phyloP scores from a whole-genome alignment of 2,329 filamentous ascomycete species.

The Sclerotinia minor region DNA sequence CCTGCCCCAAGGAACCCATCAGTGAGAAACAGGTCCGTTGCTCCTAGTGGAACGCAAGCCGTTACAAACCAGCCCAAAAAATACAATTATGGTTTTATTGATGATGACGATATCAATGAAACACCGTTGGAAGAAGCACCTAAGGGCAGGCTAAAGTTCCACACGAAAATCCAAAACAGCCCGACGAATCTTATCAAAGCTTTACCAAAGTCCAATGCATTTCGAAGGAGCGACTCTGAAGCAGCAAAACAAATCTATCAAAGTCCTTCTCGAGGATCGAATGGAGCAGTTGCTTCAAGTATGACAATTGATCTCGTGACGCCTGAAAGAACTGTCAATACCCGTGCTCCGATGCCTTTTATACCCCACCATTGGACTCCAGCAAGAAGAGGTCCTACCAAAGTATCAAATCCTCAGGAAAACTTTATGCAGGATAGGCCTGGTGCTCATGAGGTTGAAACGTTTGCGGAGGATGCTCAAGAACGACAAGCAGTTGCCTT shows the following conservation, averaged over 20 bases:
- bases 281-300: neutral
- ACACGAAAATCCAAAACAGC: neutral
- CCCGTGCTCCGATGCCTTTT: neutral
- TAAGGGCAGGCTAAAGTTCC: neutral
- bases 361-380: slow-evolving; percentile 1
- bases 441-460: neutral
- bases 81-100: neutral
- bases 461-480: neutral
- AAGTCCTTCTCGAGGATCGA: neutral
- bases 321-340: neutral
- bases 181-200: neutral
- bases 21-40: neutral
- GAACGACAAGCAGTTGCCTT: neutral
- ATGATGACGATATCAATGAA: neutral
- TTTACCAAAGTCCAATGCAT: slow-evolving; percentile 9
- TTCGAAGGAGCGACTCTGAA: neutral
- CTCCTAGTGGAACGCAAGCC: neutral
- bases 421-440: neutral
- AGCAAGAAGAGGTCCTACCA: neutral
- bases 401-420: neutral
- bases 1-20: slow-evolving; percentile 8
- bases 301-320: slow-evolving; percentile 13
- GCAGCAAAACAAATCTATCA: neutral
- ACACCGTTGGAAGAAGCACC: slow-evolving; percentile 3
- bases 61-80: neutral